phyloP scores from a whole-genome alignment of 1,139 yeast genomes.

The Saccharomyces hybrid region DNA sequence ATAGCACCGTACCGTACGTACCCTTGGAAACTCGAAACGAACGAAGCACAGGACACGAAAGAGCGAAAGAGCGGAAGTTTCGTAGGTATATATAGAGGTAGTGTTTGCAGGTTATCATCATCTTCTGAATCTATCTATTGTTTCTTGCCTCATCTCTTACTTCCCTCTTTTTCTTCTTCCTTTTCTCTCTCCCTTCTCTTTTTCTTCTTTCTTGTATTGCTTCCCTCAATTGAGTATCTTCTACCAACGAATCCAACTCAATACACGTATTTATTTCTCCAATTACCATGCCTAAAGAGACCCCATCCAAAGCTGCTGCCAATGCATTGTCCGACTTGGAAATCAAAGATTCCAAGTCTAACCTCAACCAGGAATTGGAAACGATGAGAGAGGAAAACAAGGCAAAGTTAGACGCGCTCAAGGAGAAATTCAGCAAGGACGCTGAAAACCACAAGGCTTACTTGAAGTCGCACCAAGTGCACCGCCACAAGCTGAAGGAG shows the following conservation, averaged over 20 bases:
- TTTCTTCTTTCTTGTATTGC: not conserved
- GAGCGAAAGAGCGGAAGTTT: not conserved
- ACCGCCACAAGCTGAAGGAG: slow-evolving; percentile 66
- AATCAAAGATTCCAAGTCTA: slow-evolving; percentile 30
- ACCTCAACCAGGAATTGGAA: slow-evolving; percentile 18
- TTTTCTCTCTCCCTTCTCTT: too few relatives aligned
- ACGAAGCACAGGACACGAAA: not conserved
- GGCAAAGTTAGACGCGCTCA: slow-evolving; percentile 13
- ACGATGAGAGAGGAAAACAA: slow-evolving; percentile 18
- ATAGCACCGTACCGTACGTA: not conserved
- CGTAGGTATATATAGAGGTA: not conserved
- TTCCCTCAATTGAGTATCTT: not conserved
- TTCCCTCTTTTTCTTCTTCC: not conserved
- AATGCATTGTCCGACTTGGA: slow-evolving; percentile 37
- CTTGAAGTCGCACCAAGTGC: slow-evolving; percentile 53
- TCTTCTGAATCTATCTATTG: not conserved
- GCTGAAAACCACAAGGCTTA: slow-evolving; percentile 44
- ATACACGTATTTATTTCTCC: not conserved
- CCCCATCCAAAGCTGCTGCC: slow-evolving; percentile 42
- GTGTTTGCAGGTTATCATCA: not conserved
- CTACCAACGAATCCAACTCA: not conserved
- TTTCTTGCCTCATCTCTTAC: not conserved
- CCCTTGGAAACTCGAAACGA: slow-evolving; percentile 1
- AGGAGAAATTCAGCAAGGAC: slow-evolving; percentile 23
- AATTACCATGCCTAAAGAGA: slow-evolving; percentile 32